A percentile compares a stretch with the other conserved stretches of the same genome.
phyloP scores from a whole-genome alignment of 495 filamentous ascomycete species.

The Annulohypoxylon stygium region DNA sequence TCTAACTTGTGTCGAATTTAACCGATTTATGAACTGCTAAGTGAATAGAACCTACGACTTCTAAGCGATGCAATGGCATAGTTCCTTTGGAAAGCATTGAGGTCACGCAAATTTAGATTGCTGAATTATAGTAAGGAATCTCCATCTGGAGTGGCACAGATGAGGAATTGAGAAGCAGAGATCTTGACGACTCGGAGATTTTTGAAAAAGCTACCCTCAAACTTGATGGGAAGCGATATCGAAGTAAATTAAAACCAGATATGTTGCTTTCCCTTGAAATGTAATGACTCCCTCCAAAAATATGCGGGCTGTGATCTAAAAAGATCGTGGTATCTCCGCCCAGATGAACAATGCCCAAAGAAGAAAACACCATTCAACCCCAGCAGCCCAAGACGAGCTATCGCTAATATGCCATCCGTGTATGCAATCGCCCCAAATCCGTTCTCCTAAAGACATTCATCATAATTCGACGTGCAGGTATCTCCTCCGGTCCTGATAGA shows the following conservation, averaged over 20 bases:
- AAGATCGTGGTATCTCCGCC: conserved; percentile 23
- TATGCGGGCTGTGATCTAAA: neutral
- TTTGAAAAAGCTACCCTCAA: neutral
- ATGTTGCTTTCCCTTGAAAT: conserved; percentile 5
- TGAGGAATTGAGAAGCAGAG: neutral
- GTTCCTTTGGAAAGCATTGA: too few relatives aligned
- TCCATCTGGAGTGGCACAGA: neutral
- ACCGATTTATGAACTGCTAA: too few relatives aligned
- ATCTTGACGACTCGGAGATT: neutral
- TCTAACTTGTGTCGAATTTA: too few relatives aligned
- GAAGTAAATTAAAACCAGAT: neutral
- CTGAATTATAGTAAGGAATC: neutral
- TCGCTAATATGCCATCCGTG: conserved; percentile 14
- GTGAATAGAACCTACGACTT: too few relatives aligned
- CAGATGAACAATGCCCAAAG: conserved; percentile 1
- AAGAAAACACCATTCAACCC: conserved; percentile 18
- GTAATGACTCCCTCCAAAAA: neutral
- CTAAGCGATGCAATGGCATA: too few relatives aligned
- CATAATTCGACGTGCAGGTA: neutral
- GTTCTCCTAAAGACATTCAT: neutral
- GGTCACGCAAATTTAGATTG: too few relatives aligned
- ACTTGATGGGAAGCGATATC: neutral
- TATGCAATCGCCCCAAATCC: conserved; percentile 16
- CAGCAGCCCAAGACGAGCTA: neutral
- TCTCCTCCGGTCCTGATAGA: neutral